phyloP scores from a whole-genome alignment of 805 yeast species.

The Metschnikowia bowlesiae region DNA sequence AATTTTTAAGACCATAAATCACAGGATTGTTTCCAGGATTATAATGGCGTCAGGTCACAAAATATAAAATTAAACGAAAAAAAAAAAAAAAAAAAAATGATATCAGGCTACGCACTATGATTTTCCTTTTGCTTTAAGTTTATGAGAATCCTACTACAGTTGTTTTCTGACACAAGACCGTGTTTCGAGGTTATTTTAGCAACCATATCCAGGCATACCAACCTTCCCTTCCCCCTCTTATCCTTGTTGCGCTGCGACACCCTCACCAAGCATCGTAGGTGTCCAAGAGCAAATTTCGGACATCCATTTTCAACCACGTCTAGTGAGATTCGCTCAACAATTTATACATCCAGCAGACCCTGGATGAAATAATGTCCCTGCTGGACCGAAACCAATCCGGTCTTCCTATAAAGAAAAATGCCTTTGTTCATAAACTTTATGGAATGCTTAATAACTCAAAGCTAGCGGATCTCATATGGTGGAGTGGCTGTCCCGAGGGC shows the following conservation, averaged over 20 bases:
- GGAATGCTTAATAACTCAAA: slow-evolving; percentile 36
- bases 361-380: slow-evolving; percentile 1
- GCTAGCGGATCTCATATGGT: slow-evolving; percentile 38
- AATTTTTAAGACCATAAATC: neutral
- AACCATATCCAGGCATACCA: neutral
- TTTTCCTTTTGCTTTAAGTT: slow-evolving; percentile 2
- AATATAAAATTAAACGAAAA: neutral
- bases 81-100: slow-evolving; percentile 1
- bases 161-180: neutral
- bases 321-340: neutral
- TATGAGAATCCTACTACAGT: slow-evolving; percentile 1
- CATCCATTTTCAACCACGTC: neutral
- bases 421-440: slow-evolving; percentile 51
- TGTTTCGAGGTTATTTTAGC: neutral
- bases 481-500: slow-evolving; percentile 41
- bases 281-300: neutral
- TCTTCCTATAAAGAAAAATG: slow-evolving; percentile 44
- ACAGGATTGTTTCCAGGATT: neutral
- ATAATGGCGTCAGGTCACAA: neutral
- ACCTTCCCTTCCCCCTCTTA: neutral
- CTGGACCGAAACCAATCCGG: slow-evolving; percentile 18
- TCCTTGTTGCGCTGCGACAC: neutral
- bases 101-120: slow-evolving; percentile 4
- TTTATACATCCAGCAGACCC: neutral
- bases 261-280: neutral